Percentiles rank a stretch among this genome's conserved stretches.
Conservation (phyloP, 2,329 filamentous ascomycete species). For the Microdochium bolleyi region DNA sequence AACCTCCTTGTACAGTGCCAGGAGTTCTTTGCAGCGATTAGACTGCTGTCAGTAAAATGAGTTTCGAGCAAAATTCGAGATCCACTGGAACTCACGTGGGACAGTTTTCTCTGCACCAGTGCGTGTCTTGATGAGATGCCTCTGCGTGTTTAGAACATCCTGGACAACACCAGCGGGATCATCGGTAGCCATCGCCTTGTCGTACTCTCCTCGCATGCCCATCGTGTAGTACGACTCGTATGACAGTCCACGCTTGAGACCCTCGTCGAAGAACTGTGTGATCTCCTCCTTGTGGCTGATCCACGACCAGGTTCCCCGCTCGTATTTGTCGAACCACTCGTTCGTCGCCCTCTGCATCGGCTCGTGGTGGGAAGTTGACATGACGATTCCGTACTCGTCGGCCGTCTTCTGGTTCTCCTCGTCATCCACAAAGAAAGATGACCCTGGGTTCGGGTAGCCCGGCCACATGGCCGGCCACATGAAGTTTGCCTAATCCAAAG, state of each 20-base stretch:
- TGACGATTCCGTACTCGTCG: constrained; percentile 53
- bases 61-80: not conserved
- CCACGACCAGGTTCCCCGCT: not conserved
- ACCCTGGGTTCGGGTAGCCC: constrained; percentile 31
- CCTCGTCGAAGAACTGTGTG: constrained; percentile 45
- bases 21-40: too few relatives aligned
- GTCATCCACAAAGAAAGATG: constrained; percentile 55
- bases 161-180: constrained; percentile 44
- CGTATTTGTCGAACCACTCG: constrained; percentile 12
- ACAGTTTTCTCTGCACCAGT: constrained; percentile 35
- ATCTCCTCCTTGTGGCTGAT: constrained; percentile 29
- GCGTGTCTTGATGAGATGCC: constrained; percentile 42
- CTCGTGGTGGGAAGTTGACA: constrained; percentile 56
- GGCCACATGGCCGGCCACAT: constrained; percentile 58
- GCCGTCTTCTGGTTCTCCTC: constrained; percentile 46
- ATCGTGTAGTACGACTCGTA: constrained; percentile 51
- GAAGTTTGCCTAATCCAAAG: constrained; percentile 7
- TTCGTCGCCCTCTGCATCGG: constrained; percentile 52
- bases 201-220: constrained; percentile 48
- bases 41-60: not conserved
- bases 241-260: constrained; percentile 39
- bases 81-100: constrained; percentile 23
- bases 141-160: constrained; percentile 46
- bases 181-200: constrained; percentile 39
- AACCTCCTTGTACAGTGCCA: constrained; percentile 60